Base-by-base conservation (phyloP, 306 rosid species). In the Begonia loranthoides region DNA sequence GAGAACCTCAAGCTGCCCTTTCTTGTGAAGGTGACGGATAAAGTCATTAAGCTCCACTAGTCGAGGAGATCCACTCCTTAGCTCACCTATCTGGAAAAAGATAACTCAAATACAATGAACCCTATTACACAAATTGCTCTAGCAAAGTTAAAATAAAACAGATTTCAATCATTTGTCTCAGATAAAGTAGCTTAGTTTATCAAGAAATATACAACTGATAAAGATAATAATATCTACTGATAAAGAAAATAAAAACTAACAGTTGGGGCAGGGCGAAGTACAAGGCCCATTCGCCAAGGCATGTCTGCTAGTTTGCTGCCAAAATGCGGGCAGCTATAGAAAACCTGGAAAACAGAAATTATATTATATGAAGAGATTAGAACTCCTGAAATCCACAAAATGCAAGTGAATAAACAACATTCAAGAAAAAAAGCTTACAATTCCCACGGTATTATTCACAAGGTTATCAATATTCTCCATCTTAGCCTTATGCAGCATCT, bases 251-350 rank as follows among this genome's bases (percentile, higher is more conserved):
- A 60, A 28, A 28, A 68, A 73, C 97, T 90, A 52, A 90, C 99
- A 33, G 83, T 70, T 19, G 88, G 95, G 56, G 95, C 87, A 56
- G 95, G 94, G 49, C 94, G 94, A 62, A 90, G 77, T 24, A 90
- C 87, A 56, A 85, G 57, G 51, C 99, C 99, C 94, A 90, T 85
- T 72, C 79, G 79, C 99, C 87, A 85, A 51, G 99, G 99, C 90
- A 85, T 80, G 61, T 90, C 99, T 49, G 99, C 99, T 49, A 90
- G 87, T 74, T 78, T 90, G 88, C 99, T 90, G 59, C 99, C 99
- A 53, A 86, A 90, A 72, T 90, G 99, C 21, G 99, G 99, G 73
- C 99, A 90, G 77, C 99, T 86, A 56, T 90, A 90, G 76, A 85
- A 90, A 66, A 86, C 86, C 99, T 90, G 69, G 72, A 70, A 51